phyloP scores from a whole-genome alignment of 2,329 filamentous ascomycete genomes.

The Alternaria arbusti region DNA sequence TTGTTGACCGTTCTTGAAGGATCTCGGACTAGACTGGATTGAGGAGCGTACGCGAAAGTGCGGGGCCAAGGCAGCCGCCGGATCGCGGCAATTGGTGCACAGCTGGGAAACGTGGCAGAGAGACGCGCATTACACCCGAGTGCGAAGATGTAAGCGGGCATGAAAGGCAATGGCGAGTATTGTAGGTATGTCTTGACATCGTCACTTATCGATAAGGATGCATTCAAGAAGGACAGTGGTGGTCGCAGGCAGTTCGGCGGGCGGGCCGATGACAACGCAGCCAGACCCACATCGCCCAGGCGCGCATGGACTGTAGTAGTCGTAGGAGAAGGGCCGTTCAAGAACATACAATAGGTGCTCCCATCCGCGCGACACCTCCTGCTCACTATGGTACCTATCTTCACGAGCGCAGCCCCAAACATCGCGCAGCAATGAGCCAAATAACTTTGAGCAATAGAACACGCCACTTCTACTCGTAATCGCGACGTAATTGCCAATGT shows the following conservation, averaged over 20 bases:
- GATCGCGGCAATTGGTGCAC: background rate
- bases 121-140: background rate
- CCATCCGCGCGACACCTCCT: background rate
- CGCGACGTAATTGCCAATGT: background rate
- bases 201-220: background rate
- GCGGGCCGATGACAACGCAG: background rate
- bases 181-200: background rate
- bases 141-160: background rate
- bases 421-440: background rate
- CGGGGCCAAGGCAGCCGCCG: background rate
- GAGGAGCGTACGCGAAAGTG: background rate
- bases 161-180: background rate
- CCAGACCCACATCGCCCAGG: background rate
- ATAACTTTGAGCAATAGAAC: background rate
- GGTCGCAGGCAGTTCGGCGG: background rate
- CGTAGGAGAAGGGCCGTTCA: background rate
- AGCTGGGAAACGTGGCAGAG: background rate
- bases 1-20: background rate
- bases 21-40: background rate
- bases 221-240: background rate
- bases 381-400: background rate
- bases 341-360: background rate
- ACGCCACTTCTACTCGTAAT: background rate
- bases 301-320: rapidly evolving
- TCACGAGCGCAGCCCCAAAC: background rate